These are phyloP conservation scores for Peronospora tabacina DNA, from an alignment of 352 stramenopile genomes.

Conservation along the genomic window DNA sequence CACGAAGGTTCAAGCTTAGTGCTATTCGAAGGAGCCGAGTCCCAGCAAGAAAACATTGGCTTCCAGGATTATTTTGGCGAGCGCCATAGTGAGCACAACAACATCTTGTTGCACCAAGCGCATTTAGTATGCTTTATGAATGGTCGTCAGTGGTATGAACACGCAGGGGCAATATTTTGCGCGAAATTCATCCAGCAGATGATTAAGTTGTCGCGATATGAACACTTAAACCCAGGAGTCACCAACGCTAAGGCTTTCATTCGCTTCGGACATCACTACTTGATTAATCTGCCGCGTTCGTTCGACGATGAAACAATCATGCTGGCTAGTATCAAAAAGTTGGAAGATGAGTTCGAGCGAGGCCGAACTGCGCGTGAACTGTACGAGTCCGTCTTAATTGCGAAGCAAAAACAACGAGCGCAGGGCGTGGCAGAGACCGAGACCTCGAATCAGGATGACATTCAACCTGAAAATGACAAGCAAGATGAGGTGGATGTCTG, in stretches of 20 bases:
- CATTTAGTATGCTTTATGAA: constrained; percentile 74
- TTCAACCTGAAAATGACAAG: background rate
- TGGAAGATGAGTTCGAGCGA: constrained; percentile 74
- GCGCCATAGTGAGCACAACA: constrained; percentile 47
- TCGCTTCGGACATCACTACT: constrained; percentile 71
- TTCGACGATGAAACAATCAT: constrained; percentile 73
- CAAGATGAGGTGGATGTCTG: constrained; percentile 8
- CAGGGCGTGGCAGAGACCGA: constrained; percentile 5
- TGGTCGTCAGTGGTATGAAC: constrained; percentile 54
- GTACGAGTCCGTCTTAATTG: constrained; percentile 64
- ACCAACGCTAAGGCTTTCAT: constrained; percentile 56
- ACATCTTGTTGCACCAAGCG: constrained; percentile 50
- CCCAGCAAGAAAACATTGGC: constrained; percentile 50
- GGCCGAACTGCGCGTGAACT: constrained; percentile 59
- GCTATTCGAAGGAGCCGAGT: constrained; percentile 65
- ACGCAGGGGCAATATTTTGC: constrained; percentile 50
- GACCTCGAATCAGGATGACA: background rate
- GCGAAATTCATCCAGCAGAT: constrained; percentile 74
- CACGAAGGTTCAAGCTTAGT: constrained; percentile 55
- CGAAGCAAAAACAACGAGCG: constrained; percentile 36
- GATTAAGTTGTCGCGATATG: constrained; percentile 63
- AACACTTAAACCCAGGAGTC: constrained; percentile 42
- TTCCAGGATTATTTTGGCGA: constrained; percentile 64
- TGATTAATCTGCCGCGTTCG: constrained; percentile 70
- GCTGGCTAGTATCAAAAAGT: constrained; percentile 56